Conservation (phyloP, 768 basidiomycete species). For the Pleurotus tuber-regium region DNA sequence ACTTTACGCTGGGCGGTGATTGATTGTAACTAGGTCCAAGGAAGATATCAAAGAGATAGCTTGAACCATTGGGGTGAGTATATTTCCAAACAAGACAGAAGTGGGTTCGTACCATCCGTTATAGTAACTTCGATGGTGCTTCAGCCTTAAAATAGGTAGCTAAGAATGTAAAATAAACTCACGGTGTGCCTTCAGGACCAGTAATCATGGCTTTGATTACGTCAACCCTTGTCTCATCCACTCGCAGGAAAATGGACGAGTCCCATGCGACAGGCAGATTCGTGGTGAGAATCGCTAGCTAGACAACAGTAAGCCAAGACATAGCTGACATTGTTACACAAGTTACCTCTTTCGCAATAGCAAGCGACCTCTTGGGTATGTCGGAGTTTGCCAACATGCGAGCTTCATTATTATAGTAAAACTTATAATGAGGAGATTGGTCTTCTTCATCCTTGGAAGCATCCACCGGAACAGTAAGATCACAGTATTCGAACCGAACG, state of each 20-base stretch:
- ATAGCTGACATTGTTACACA: neutral
- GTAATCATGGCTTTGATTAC: slow-evolving; percentile 91
- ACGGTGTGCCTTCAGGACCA: slow-evolving; percentile 94
- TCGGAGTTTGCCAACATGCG: slow-evolving; percentile 81
- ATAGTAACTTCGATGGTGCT: slow-evolving; percentile 56
- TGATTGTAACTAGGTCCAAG: slow-evolving; percentile 88
- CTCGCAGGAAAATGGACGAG: slow-evolving; percentile 89
- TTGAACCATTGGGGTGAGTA: slow-evolving; percentile 20
- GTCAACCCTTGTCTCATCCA: slow-evolving; percentile 90
- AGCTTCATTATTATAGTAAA: slow-evolving; percentile 79
- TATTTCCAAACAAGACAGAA: neutral
- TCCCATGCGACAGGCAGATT: slow-evolving; percentile 95
- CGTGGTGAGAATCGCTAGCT: slow-evolving; percentile 92
- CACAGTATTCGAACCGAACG: slow-evolving; percentile 89
- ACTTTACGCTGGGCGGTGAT: slow-evolving; percentile 69
- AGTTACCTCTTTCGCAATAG: slow-evolving; percentile 89
- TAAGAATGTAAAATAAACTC: slow-evolving; percentile 28
- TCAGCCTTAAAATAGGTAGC: slow-evolving; percentile 4
- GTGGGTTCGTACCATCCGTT: slow-evolving; percentile 75
- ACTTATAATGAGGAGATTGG: slow-evolving; percentile 71
- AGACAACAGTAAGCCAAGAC: neutral
- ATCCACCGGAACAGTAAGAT: slow-evolving; percentile 52
- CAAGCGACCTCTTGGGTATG: slow-evolving; percentile 87
- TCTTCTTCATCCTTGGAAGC: slow-evolving; percentile 39
- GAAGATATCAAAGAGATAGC: slow-evolving; percentile 89